Evolutionary conservation across 768 basidiomycete species (phyloP).

Genomic region (Hortiboletus campestris): DNA sequence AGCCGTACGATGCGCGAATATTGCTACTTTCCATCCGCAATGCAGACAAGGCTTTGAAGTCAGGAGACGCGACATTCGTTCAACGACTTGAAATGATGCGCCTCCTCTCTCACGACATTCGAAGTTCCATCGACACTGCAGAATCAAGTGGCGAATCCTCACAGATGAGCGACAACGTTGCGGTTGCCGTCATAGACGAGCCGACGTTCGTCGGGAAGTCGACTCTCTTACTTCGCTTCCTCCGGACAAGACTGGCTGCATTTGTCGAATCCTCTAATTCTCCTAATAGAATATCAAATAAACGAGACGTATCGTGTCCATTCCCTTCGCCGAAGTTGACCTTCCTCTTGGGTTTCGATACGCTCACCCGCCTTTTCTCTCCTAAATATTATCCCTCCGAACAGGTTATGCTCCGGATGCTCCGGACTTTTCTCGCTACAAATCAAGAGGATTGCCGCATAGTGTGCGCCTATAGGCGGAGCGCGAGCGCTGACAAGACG

Average conservation of each 20-base stretch:
- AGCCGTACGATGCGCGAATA: conserved; percentile 67
- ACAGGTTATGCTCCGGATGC: conserved; percentile 51
- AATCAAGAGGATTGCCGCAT: conserved; percentile 58
- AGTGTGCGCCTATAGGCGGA: conserved; percentile 60
- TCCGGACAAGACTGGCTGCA: conserved; percentile 32
- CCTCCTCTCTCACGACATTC: conserved; percentile 54
- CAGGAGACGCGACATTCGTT: conserved; percentile 68
- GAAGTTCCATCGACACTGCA: background rate
- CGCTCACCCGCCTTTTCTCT: conserved; percentile 75
- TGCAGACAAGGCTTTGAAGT: conserved; percentile 74
- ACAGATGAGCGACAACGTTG: conserved; percentile 45
- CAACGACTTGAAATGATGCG: conserved; percentile 89
- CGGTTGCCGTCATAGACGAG: conserved; percentile 80
- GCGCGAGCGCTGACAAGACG: conserved; percentile 10
- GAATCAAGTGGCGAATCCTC: background rate
- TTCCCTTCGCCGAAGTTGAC: conserved; percentile 44
- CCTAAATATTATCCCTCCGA: conserved; percentile 66
- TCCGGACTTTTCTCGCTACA: conserved; percentile 58
- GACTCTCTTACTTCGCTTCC: conserved; percentile 48
- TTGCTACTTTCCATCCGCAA: conserved; percentile 84
- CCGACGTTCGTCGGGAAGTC: conserved; percentile 90
- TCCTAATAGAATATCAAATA: conserved; percentile 6
- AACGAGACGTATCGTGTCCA: conserved; percentile 1
- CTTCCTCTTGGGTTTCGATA: conserved; percentile 83
- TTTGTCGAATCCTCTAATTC: background rate